Base-by-base conservation (phyloP, 306 rosid genomes). In the Ormosia semicastrata region DNA sequence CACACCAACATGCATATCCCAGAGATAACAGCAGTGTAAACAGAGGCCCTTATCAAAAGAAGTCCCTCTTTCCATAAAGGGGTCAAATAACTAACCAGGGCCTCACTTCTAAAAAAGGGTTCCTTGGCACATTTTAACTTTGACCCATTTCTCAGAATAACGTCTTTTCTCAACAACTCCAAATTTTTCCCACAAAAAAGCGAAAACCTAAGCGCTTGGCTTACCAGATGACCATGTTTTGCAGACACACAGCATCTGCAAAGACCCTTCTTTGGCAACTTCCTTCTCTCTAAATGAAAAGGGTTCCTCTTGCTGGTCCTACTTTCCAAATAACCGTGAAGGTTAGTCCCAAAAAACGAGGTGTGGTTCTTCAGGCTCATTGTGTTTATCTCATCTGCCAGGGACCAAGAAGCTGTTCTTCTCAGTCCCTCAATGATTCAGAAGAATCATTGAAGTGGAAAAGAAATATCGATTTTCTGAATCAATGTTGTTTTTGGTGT, bases 1-100 rank as follows among this genome's bases (percentile, higher is more conserved):
- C 97, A 93, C 29, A 86, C 86, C 88, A 95, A 73, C 14, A 95
- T 65, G 84, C 95, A 93, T 17, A 88, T 43, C 47, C 98, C 98
- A 79, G 93, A 95, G 39, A 93, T 58, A 81, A 90, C 93, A 34
- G 88, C 90, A 49, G 83, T 78, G 76, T 85, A 88, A 52, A 91
- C 88, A 84, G 91, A 90, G 50, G 94, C 94, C 83, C 99, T 90
- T 40, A 95, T 5, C 7, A 93, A 78, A 86, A 95, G 69, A 58
- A 95, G 60, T 66, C 96, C 94, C 75, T 93, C 94, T n/a, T 90
- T 85, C 95, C 89, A 88, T 82, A 88, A 52, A 72, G 90, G 82
- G 33, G 77, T 76, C 70, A 90, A 68, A 75, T 89, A 88, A 77
- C 86, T 85, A 53, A 77, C 85, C 74, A 95, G 50, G 71, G 80